Percentiles rank a stretch among this genome's conserved stretches.
Evolutionary conservation across 2,329 filamentous ascomycete species (phyloP).

Genomic region (Exophiala mesophila): DNA sequence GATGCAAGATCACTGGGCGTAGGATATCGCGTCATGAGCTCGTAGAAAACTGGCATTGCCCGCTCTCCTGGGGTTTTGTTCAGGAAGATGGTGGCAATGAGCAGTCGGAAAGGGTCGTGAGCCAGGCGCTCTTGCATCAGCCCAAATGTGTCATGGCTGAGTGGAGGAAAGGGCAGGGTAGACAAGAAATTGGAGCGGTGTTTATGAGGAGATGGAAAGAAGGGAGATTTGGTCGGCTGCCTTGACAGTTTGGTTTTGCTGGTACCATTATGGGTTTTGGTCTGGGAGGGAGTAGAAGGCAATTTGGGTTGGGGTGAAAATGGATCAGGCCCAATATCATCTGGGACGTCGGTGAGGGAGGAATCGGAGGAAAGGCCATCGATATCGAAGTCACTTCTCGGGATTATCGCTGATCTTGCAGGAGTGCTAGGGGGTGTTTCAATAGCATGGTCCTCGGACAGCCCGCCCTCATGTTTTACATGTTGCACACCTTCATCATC

Average conservation of each 20-base stretch:
- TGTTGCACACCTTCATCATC: not conserved
- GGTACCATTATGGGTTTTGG: constrained; percentile 7
- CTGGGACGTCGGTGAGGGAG: constrained; percentile 33
- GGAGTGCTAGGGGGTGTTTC: constrained; percentile 16
- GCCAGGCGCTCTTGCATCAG: constrained; percentile 79
- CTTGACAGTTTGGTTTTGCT: constrained; percentile 8
- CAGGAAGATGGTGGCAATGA: constrained; percentile 78
- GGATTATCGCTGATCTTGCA: constrained; percentile 7
- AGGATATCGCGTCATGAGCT: constrained; percentile 63
- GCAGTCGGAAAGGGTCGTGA: constrained; percentile 69
- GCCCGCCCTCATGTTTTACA: no score
- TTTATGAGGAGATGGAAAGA: constrained; percentile 35
- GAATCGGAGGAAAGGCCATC: constrained; percentile 33
- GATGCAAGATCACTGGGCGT: constrained; percentile 58
- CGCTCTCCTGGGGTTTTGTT: constrained; percentile 71
- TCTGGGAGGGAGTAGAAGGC: no score
- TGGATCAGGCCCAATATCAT: constrained; percentile 28
- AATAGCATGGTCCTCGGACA: no score
- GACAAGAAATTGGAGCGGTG: constrained; percentile 35
- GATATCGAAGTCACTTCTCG: constrained; percentile 22
- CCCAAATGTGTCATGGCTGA: constrained; percentile 62
- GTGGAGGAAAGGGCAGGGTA: constrained; percentile 59
- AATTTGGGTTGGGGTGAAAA: constrained; percentile 7
- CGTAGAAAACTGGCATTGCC: constrained; percentile 71
- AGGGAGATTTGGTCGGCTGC: constrained; percentile 33